Evolutionary conservation across 495 filamentous ascomycete species (phyloP).

Genomic region (Aspergillus affinis): DNA sequence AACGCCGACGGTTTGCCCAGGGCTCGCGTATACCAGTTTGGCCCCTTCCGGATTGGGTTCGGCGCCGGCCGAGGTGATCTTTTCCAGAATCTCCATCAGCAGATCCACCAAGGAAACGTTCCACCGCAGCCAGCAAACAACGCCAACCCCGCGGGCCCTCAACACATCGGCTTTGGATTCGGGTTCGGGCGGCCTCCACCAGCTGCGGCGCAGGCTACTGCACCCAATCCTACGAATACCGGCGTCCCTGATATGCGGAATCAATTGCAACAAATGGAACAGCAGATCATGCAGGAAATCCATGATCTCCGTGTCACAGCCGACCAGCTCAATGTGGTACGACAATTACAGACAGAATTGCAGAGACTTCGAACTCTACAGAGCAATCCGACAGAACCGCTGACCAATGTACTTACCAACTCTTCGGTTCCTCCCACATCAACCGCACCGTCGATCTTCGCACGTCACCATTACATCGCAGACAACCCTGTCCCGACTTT

Average conservation of each 20-base stretch:
- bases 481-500: slow-evolving; percentile 44
- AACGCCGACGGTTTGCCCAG: slow-evolving; percentile 39
- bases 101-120: slow-evolving; percentile 44
- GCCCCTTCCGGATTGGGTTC: slow-evolving; percentile 58
- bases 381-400: slow-evolving; percentile 25
- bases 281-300: slow-evolving; percentile 66
- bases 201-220: slow-evolving; percentile 19
- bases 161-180: slow-evolving; percentile 45
- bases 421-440: slow-evolving; percentile 23
- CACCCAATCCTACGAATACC: slow-evolving; percentile 17
- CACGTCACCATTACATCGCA: slow-evolving; percentile 33
- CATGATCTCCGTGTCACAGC: slow-evolving; percentile 50
- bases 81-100: slow-evolving; percentile 53
- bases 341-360: slow-evolving; percentile 62
- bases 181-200: slow-evolving; percentile 43
- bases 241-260: slow-evolving; percentile 40
- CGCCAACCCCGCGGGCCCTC: slow-evolving; percentile 31
- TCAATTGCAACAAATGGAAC: slow-evolving; percentile 63
- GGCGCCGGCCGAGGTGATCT: slow-evolving; percentile 53
- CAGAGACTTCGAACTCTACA: slow-evolving; percentile 55
- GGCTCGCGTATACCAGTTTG: slow-evolving; percentile 53
- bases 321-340: slow-evolving; percentile 56
- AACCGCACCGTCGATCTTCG: slow-evolving; percentile 15
- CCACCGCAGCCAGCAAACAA: slow-evolving; percentile 34
- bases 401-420: slow-evolving; percentile 16